Evolutionary conservation across 495 filamentous ascomycete species (phyloP).

Genomic region (Echria macrotheca): DNA sequence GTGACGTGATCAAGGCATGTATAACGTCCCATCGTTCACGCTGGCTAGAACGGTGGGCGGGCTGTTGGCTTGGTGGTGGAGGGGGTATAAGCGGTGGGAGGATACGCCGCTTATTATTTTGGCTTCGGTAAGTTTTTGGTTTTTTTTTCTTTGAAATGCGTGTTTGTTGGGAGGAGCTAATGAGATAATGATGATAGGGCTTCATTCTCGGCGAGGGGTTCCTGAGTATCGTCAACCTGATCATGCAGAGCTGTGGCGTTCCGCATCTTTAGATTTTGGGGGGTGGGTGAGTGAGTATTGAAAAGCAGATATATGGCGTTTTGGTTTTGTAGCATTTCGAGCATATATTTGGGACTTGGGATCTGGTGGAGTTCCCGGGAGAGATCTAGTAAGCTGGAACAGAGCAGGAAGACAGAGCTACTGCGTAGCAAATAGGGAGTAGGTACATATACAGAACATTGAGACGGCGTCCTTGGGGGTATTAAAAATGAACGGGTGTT

Average conservation of each 20-base stretch:
- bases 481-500: too few species aligned
- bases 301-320: too few species aligned
- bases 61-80: conserved; percentile 79
- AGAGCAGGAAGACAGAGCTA: too few species aligned
- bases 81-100: conserved; percentile 40
- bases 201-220: conserved; percentile 93
- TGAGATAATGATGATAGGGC: conserved; percentile 41
- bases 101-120: conserved; percentile 55
- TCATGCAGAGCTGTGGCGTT: conserved; percentile 72
- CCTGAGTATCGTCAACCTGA: conserved; percentile 83
- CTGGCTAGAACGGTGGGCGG: conserved; percentile 85
- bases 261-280: conserved; percentile 57
- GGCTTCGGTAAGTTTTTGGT: conserved; percentile 43
- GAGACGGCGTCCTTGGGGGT: too few species aligned
- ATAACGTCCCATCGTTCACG: conserved; percentile 94
- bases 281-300: too few species aligned
- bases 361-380: too few species aligned
- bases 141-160: not conserved
- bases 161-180: conserved; percentile 1
- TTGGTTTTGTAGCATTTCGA: not conserved
- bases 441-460: too few species aligned
- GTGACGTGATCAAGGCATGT: too few species aligned
- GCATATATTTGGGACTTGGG: not conserved
- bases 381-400: too few species aligned
- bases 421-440: too few species aligned